These are phyloP conservation scores for Aspergillus fructus DNA, from an alignment of 2,329 filamentous ascomycete species.

Conservation along the genomic window DNA sequence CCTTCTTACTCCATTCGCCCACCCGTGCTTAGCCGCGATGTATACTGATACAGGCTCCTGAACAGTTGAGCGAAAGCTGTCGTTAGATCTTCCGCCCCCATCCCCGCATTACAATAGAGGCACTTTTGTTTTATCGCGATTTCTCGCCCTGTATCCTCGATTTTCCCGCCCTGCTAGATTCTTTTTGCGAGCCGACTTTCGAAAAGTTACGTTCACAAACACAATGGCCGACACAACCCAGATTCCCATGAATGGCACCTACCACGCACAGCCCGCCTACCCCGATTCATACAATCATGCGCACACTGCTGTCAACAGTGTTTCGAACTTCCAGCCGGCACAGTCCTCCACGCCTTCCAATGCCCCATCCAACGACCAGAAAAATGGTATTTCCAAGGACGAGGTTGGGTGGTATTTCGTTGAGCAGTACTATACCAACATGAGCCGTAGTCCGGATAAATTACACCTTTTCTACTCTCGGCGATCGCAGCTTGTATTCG, in stretches of 20 bases:
- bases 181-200: constrained; percentile 8
- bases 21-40: constrained; percentile 1
- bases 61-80: constrained; percentile 23
- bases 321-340: constrained; percentile 39
- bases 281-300: constrained; percentile 37
- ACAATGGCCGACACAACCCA: constrained; percentile 43
- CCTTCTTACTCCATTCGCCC: background rate
- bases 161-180: constrained; percentile 3
- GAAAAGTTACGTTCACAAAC: constrained; percentile 18
- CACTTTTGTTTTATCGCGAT: constrained; percentile 8
- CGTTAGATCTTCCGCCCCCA: constrained; percentile 19
- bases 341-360: constrained; percentile 42
- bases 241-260: constrained; percentile 44
- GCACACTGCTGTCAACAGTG: constrained; percentile 34
- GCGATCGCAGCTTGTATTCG: constrained; percentile 90
- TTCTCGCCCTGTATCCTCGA: background rate
- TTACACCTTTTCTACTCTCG: constrained; percentile 97
- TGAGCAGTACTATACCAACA: constrained; percentile 97
- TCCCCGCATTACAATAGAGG: constrained; percentile 19
- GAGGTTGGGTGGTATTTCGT: constrained; percentile 99
- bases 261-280: constrained; percentile 40
- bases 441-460: constrained; percentile 92
- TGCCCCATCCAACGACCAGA: constrained; percentile 37
- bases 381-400: constrained; percentile 67
- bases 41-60: constrained; percentile 18